A percentile compares a stretch with the other conserved stretches of the same genome.
Evolutionary conservation across 2,329 filamentous ascomycete species (phyloP).

Genomic region (Pestalotiopsis sp.): DNA sequence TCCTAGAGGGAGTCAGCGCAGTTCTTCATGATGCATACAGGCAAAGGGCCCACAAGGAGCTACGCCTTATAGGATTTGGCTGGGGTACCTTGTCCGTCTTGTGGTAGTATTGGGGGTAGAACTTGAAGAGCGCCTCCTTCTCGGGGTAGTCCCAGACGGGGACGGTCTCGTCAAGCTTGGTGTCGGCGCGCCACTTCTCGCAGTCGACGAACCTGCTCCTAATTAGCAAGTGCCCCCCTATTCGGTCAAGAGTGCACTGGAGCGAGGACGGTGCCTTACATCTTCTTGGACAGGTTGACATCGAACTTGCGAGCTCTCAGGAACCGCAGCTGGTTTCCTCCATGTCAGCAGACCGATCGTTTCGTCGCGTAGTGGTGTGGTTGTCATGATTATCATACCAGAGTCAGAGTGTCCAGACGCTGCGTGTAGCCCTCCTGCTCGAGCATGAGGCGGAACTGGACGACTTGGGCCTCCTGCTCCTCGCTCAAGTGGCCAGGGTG

Average conservation of each 20-base stretch:
- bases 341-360: neutral
- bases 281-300: conserved; percentile 78
- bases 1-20: conserved; percentile 59
- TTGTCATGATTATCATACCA: conserved; percentile 58
- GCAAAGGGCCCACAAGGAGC: neutral
- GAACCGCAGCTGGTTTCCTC: conserved; percentile 70
- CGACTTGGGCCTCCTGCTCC: conserved; percentile 86
- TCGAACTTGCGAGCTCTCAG: conserved; percentile 95
- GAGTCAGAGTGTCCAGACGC: conserved; percentile 86
- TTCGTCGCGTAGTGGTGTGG: neutral
- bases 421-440: conserved; percentile 82
- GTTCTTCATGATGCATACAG: neutral
- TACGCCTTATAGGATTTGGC: neutral
- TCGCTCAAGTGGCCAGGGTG: conserved; percentile 87
- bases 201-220: conserved; percentile 79
- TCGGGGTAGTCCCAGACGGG: conserved; percentile 85
- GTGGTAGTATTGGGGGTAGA: conserved; percentile 99
- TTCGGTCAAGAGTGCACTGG: conserved; percentile 13
- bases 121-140: conserved; percentile 80
- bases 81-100: conserved; percentile 77
- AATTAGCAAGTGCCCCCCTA: neutral
- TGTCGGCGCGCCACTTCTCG: conserved; percentile 90
- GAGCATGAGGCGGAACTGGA: conserved; percentile 81
- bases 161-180: conserved; percentile 79
- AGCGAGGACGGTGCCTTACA: conserved; percentile 62